Evolutionary conservation across 768 basidiomycete genomes (phyloP).

Genomic region (Tylopilus felleus): DNA sequence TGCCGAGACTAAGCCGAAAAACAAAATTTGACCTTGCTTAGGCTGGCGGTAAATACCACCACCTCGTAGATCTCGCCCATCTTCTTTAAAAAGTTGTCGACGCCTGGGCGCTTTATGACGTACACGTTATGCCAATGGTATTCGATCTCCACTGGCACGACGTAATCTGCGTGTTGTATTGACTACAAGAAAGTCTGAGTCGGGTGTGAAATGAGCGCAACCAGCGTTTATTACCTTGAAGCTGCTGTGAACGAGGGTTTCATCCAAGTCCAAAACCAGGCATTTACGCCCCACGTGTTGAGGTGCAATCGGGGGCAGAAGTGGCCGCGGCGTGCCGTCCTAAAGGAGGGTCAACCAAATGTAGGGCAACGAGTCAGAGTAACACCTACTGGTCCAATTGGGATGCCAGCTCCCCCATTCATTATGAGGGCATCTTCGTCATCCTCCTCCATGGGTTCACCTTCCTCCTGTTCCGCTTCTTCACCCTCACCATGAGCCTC

Average conservation of each 20-base stretch:
- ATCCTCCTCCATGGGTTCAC: slow-evolving; percentile 67
- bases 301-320: slow-evolving; percentile 80
- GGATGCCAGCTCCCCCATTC: slow-evolving; percentile 93
- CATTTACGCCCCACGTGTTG: slow-evolving; percentile 90
- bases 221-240: slow-evolving; percentile 72
- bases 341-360: slow-evolving; percentile 29
- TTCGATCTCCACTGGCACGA: slow-evolving; percentile 98
- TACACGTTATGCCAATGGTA: slow-evolving; percentile 98
- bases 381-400: slow-evolving; percentile 78
- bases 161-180: slow-evolving; percentile 92
- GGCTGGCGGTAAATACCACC: slow-evolving; percentile 95
- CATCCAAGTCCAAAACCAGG: slow-evolving; percentile 93
- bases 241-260: slow-evolving; percentile 94
- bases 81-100: slow-evolving; percentile 93
- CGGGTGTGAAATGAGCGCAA: neutral
- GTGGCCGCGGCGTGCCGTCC: slow-evolving; percentile 84
- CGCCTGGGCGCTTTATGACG: slow-evolving; percentile 97
- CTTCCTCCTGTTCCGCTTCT: slow-evolving; percentile 58
- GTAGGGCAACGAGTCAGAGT: neutral
- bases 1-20: neutral
- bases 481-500: slow-evolving; percentile 69
- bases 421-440: slow-evolving; percentile 88
- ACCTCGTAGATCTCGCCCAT: slow-evolving; percentile 99
- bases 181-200: slow-evolving; percentile 50
- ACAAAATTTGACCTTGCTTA: slow-evolving; percentile 76